Base-by-base conservation (phyloP, 2,329 filamentous ascomycete genomes). In the Elsinoe necatrix region DNA sequence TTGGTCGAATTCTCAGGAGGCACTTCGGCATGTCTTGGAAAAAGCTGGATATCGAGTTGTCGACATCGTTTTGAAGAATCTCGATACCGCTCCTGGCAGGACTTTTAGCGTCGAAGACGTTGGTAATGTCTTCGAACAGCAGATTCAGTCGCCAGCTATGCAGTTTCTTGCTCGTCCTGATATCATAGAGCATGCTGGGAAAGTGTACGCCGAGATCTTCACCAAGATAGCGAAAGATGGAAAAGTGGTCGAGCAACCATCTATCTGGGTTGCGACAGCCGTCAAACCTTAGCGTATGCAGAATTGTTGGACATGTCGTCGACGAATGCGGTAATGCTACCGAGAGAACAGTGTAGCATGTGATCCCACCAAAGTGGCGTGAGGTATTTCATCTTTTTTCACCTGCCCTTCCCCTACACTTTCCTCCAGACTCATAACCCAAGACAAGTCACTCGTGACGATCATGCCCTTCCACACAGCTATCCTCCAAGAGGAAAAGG, bases 21-120 rank as follows among this genome's bases (percentile, higher is more conserved):
- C 66, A 0, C 54, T 74, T 2, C 63, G 60, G 37, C 52, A 63
- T 1, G 48, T 71, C 1, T 61, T 74, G 31, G 66, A 68, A 45
- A 62, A 61, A 4, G 68, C 68, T n/a, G 72, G 71, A 2, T 61
- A 73, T 6, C 59, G 66, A n/a, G 64, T 70, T 11, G 63, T 69
- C 9, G 62, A 63, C 9, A 62, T 70, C 3, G 37, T 62, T 6
- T 65, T 39, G 9, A 54, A 54, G 50, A 18, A 54, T 18, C 34
- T 37, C 8, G 29, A 37, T 2, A 34, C 23, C n/a, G 31, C 31
- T 16, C 12, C n/a, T 6, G 50, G 25, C 16, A 37, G 31, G 31
- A 25, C 20, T 35, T 14, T 54, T 11, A 25, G 18, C 9, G 2
- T 55, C 27, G 20, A 34, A 1, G 52, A 55, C 3, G 37, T 45